Base-by-base conservation (phyloP, 2,329 filamentous ascomycete genomes). In the Penicillium expansum region DNA sequence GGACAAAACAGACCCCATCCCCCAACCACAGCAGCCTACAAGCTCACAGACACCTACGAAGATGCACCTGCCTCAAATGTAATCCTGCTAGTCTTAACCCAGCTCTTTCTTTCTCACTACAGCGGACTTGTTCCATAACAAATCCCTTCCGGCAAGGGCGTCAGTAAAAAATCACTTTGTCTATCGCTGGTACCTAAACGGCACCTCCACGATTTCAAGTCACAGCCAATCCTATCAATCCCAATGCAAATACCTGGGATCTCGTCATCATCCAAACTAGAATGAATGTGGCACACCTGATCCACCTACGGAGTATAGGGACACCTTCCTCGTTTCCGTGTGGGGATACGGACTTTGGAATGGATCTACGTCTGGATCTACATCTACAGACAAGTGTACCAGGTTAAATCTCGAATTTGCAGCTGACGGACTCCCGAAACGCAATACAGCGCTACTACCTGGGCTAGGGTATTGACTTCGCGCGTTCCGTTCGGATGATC, bases 261-360 rank as follows among this genome's bases (percentile, higher is more conserved):
- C 47, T 6, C 4, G n/a, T 57, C 3, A 13, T 59, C 2, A 61
- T 59, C 30, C 39, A 58, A 22, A 57, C 49, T 5, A 37, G 27
- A 20, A 29, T 61, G 2, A 14, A 45, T 5, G 14, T 49, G 14
- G 16, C 57, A 1, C 61, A 60, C 24, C 55, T 44, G 5, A 56
- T 62, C 5, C 59, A 57, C 18, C 43, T 58, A 1, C 59, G 61
- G n/a, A n/a, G n/a, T n/a, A n/a, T 33, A 50, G 55, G 1, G 57
- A 62, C 27, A 48, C 57, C 14, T 59, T 63, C 22, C 39, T 42
- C 1, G 10, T 60, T 10, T 5, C 58, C 3, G 33, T 39, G 2
- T 44, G 59, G 24, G 57, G 51, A 7, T 24, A 30, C 1, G 33
- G 51, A 11, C 13, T n/a, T 7, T 58, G 32, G 9, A 22, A 43